Conservation (phyloP, 805 yeast species). For the Brettanomyces anomalus region DNA sequence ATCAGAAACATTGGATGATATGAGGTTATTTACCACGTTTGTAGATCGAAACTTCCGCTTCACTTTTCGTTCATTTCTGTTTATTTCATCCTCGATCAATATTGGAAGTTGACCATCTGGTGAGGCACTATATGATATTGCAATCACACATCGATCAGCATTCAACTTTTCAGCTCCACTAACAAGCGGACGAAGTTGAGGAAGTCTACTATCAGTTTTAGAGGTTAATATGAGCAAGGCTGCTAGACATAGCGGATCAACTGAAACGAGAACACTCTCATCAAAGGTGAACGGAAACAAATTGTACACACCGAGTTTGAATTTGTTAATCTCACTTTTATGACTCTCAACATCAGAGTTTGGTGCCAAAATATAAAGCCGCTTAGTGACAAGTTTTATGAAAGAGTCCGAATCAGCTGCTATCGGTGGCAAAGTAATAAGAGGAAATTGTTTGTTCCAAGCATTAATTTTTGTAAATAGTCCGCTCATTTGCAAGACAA, state of each 20-base stretch:
- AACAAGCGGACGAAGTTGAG: conserved; percentile 16
- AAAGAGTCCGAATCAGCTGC: conserved; percentile 10
- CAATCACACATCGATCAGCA: conserved; percentile 28
- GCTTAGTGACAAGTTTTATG: conserved; percentile 8
- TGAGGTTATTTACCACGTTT: conserved; percentile 28
- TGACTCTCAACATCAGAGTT: conserved; percentile 15
- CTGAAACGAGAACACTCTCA: conserved; percentile 29
- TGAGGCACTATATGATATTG: conserved; percentile 41
- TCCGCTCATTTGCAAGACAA: too few relatives aligned
- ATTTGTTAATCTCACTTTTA: conserved; percentile 16
- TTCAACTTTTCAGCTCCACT: conserved; percentile 1
- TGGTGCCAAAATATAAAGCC: conserved; percentile 14
- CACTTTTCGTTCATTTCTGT: conserved; percentile 21
- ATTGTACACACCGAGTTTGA: conserved; percentile 48
- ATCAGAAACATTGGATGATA: conserved; percentile 23
- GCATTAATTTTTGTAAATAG: background rate
- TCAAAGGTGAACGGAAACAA: conserved; percentile 25
- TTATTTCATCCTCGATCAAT: conserved; percentile 39
- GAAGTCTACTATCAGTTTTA: conserved; percentile 36
- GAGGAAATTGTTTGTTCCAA: conserved; percentile 35
- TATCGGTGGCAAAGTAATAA: conserved; percentile 32
- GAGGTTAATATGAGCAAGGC: conserved; percentile 37
- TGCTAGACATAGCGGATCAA: conserved; percentile 51
- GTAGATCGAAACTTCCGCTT: conserved; percentile 30
- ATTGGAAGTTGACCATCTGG: conserved; percentile 45